Base-by-base conservation (phyloP, 2,329 filamentous ascomycete species). In the Colletotrichum godetiae region DNA sequence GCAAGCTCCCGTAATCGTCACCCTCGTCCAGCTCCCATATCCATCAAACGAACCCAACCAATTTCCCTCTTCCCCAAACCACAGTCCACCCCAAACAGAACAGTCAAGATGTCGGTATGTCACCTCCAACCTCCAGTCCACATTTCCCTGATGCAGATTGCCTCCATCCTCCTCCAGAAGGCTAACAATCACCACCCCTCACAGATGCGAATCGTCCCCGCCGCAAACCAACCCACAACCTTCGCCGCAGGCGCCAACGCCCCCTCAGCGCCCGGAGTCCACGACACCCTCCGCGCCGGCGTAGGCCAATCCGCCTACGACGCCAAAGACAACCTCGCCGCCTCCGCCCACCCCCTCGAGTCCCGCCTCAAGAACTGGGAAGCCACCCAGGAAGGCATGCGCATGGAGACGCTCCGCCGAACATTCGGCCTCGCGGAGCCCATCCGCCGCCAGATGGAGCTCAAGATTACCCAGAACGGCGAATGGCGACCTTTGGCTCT, bases 371-470 rank as follows among this genome's bases (percentile, higher is more conserved):
- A 92, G 80, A 90, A 92, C 81, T 99, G 97, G 97, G 94, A 96
- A 84, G 88, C 92, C 72, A 98, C 95, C 55, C 96, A 98, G 85
- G 93, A 98, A 79, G 83, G 87, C 42, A 85, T 98, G 81, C 97
- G 97, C 85, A 97, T 98, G 94, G 92, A 95, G 85, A 89, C 92
- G 65, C 90, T 98, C 79, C 92, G 95, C 76, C 93, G 95, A 77
- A 92, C 94, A 59, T 98, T 95, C 83, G 97, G 97, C 76, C 92
- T 98, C 79, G 94, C 94, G 31, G 97, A 98, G 89, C 97, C 97
- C 3, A 92, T 98, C 79, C 92, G 95, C 70, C 91, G 96, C 67
- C 94, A 93, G 74, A 98, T 99, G 97, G 97, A 99, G 88, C 88
- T 98, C 82, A 94, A 95, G 90, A 96, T 97, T 81, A 92, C 94